These are phyloP conservation scores for Ensete glaucum DNA, from an alignment of 176 grass and related monocot genomes.

Conservation along the genomic window DNA sequence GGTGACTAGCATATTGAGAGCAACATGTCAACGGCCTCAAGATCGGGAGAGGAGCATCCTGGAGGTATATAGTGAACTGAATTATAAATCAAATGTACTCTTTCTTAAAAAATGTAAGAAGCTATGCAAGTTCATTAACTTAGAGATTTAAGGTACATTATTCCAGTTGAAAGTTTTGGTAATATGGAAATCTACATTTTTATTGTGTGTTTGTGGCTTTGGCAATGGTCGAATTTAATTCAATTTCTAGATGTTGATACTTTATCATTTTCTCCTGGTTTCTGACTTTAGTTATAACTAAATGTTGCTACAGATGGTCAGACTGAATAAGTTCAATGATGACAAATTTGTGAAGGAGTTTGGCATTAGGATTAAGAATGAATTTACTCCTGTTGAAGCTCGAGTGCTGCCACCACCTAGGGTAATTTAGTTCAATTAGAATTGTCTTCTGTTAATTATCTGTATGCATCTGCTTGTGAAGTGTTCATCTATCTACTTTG, in stretches of 20 bases:
- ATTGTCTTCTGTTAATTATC: background rate
- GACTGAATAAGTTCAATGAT: conserved; percentile 30
- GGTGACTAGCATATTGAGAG: conserved; percentile 55
- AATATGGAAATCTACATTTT: background rate
- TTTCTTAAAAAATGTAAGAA: no score
- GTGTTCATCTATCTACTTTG: no score
- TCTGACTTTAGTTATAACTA: background rate
- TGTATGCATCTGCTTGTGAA: background rate
- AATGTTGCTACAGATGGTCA: conserved; percentile 35
- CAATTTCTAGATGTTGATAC: background rate
- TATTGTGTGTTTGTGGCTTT: background rate
- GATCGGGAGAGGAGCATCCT: conserved; percentile 58
- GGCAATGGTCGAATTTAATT: background rate
- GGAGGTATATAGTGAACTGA: conserved; percentile 33
- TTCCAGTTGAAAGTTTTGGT: no score
- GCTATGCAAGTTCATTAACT: no score
- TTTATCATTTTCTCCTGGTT: background rate
- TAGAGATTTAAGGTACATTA: no score
- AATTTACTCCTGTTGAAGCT: conserved; percentile 56
- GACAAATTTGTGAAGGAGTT: conserved; percentile 60
- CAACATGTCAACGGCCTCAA: conserved; percentile 61
- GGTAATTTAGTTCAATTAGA: conserved; percentile 22
- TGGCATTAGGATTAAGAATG: conserved; percentile 41
- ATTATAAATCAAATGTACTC: background rate
- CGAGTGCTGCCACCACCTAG: conserved; percentile 53